These are phyloP conservation scores for Penicillium pulvis DNA, from an alignment of 495 filamentous ascomycete genomes.

Conservation along the genomic window DNA sequence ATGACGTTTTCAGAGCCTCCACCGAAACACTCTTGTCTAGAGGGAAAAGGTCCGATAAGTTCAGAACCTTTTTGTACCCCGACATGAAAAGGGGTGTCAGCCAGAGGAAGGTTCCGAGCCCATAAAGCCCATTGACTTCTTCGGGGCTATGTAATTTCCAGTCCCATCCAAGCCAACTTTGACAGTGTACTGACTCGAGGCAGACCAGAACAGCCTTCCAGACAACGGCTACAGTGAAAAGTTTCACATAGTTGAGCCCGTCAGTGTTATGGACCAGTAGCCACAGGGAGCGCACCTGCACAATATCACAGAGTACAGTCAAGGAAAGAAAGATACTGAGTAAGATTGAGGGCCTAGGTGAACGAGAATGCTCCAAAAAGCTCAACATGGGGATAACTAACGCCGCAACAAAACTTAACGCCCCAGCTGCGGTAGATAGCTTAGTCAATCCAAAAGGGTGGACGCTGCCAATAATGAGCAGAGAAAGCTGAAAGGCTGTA, in stretches of 20 bases:
- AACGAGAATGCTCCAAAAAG: slow-evolving; percentile 6
- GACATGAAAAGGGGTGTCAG: not conserved
- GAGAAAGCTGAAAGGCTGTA: not conserved
- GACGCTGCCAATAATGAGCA: not conserved
- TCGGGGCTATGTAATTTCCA: slow-evolving; percentile 2
- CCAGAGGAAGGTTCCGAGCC: slow-evolving; percentile 2
- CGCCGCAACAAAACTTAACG: not conserved
- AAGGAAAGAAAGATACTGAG: slow-evolving; percentile 2
- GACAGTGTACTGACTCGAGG: not conserved
- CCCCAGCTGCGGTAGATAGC: not conserved
- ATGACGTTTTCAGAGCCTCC: not conserved
- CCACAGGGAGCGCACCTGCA: slow-evolving; percentile 4
- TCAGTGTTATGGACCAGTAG: not conserved
- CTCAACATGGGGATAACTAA: not conserved
- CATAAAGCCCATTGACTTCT: not conserved
- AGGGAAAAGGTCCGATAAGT: slow-evolving; percentile 3
- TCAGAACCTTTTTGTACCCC: slow-evolving; percentile 1
- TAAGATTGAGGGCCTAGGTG: slow-evolving; percentile 1
- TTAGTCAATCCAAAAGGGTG: not conserved
- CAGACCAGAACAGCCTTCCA: not conserved
- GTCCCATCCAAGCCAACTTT: slow-evolving; percentile 3
- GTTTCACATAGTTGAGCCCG: not conserved
- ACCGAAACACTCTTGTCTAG: not conserved
- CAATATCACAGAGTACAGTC: slow-evolving; percentile 4
- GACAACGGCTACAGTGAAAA: not conserved